Base-by-base conservation (phyloP, 148 eudicot genomes). In the Rhododendron ferrugineum region DNA sequence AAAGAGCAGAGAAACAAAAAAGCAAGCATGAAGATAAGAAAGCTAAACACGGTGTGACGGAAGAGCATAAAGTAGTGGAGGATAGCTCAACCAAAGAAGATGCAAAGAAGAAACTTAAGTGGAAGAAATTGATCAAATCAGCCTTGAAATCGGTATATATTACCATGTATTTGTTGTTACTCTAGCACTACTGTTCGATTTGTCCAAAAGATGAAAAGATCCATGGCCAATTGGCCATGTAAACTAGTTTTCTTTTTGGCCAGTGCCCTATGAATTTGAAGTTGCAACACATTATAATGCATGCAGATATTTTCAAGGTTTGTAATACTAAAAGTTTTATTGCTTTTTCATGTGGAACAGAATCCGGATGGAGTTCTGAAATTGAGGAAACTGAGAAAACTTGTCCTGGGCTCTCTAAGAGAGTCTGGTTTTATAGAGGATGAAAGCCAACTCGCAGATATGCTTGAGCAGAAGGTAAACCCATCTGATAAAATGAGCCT, bases 121-220 rank as follows among this genome's bases (percentile, higher is more conserved):
- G 95, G 99, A 96, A 96, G 92, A 96, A 96, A 91, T 89, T 94
- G 83, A 93, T 96, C 81, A 87, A 91, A 20, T 89, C 97, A 7
- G 89, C 89, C 58, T 83, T 96, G 86, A 90, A 93, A 93, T 91
- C 97, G 85, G 99, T 96, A 88, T 66, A 91, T 90, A 56, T 78
- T 81, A 80, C 75, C 5, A 20, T 5, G 18, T 5, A 14, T 70
- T 40, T n/a, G 11, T 73, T 58, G 37, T 28, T 79, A 18, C 14
- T 80, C 37, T 73, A 73, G 56, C 20, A 11, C 28, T 62, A 28
- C 60, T 11, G 6, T 79, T 28, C 14, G 49, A 20, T 62, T 11
- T n/a, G 16, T 60, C 62, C 42, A 14, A 5, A 82, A 30, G 46
- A 28, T 32, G 34, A n/a, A 62, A 22, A 20, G 2, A 66, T 13